Conservation (phyloP, 2,329 filamentous ascomycete species). For the Penicillium psychrosexuale region DNA sequence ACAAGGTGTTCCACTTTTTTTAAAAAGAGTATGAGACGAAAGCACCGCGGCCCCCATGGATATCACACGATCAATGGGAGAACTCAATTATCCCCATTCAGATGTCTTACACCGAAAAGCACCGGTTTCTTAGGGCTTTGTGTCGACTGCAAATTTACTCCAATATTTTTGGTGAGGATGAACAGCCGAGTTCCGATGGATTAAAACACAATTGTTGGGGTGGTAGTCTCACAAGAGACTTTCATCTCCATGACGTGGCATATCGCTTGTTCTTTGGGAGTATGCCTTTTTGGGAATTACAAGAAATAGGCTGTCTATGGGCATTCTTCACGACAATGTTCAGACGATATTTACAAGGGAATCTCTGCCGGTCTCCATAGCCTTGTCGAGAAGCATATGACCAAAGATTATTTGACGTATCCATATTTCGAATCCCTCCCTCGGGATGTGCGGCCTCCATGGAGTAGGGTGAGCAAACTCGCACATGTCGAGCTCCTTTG, state of each 20-base stretch:
- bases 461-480: too few species aligned
- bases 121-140: slow-evolving; percentile 14
- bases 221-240: too few species aligned
- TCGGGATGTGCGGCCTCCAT: background rate
- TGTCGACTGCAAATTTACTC: slow-evolving; percentile 18
- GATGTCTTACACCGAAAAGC: slow-evolving; percentile 10
- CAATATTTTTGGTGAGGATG: slow-evolving; percentile 14
- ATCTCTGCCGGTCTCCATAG: background rate
- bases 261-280: slow-evolving; percentile 19
- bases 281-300: slow-evolving; percentile 23
- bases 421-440: background rate
- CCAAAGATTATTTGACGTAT: too few species aligned
- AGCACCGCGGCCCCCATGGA: background rate
- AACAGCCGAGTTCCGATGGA: too few species aligned
- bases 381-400: background rate
- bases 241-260: background rate
- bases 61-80: background rate
- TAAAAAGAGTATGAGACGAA: slow-evolving; percentile 4
- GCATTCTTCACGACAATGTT: background rate
- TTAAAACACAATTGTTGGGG: too few species aligned
- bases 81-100: slow-evolving; percentile 2
- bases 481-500: background rate
- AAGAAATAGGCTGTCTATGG: slow-evolving; percentile 21
- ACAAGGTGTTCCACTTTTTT: slow-evolving; percentile 4
- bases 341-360: background rate